These are phyloP conservation scores for Polychytrium aggregatum DNA, from an alignment of 192 early-diverging fungal species.

Conservation along the genomic window DNA sequence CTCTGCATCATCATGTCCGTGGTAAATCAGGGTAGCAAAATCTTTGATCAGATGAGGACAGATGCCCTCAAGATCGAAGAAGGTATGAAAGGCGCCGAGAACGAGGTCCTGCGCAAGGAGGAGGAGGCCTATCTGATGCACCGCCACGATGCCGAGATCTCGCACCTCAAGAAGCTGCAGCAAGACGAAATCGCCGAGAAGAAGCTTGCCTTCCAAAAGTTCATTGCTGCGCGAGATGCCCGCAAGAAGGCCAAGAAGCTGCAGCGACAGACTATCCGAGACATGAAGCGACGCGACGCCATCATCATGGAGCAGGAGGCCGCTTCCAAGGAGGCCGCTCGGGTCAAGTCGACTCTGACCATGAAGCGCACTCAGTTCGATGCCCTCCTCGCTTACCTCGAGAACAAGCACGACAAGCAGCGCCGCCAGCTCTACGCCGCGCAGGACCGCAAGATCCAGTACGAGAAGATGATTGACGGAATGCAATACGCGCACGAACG, in stretches of 20 bases:
- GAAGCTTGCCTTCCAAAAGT: not conserved
- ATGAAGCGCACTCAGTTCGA: slow-evolving; percentile 7
- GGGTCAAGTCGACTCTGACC: not conserved
- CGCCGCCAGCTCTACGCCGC: slow-evolving; percentile 1
- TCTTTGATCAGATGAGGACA: too few relatives aligned
- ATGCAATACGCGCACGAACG: slow-evolving; percentile 6
- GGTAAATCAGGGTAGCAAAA: too few relatives aligned
- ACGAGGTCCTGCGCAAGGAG: slow-evolving; percentile 9
- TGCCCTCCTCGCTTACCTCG: slow-evolving; percentile 3
- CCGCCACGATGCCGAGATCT: slow-evolving; percentile 4
- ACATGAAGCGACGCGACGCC: slow-evolving; percentile 12
- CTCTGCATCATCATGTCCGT: too few relatives aligned
- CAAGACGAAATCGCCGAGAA: not conserved
- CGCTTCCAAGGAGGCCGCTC: not conserved
- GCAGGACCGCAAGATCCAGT: slow-evolving; percentile 8
- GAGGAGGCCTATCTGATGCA: slow-evolving; percentile 8
- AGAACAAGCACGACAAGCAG: slow-evolving; percentile 12
- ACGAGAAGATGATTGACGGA: slow-evolving; percentile 4
- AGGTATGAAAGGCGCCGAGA: slow-evolving; percentile 4
- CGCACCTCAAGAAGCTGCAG: not conserved
- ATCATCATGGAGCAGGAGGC: slow-evolving; percentile 6
- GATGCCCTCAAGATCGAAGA: too few relatives aligned
- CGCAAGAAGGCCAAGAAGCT: slow-evolving; percentile 13
- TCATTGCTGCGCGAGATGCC: slow-evolving; percentile 7
- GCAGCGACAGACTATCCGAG: slow-evolving; percentile 12